phyloP scores from a whole-genome alignment of 148 eudicot species.

The Amaranthus hypochondriacus region DNA sequence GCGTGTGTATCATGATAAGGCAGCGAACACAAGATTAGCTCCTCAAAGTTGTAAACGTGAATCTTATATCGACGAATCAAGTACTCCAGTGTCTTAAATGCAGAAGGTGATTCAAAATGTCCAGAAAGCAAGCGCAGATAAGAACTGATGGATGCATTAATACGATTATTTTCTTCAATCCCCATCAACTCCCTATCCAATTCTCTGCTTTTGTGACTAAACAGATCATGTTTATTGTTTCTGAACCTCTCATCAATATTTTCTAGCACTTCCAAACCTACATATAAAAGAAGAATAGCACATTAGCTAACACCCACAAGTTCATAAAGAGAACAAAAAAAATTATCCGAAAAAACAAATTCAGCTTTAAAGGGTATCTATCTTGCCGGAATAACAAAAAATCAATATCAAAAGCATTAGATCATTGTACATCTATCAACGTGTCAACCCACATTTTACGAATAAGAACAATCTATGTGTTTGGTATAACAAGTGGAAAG shows the following conservation, averaged over 20 bases:
- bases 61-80: conserved; percentile 86
- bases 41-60: conserved; percentile 73
- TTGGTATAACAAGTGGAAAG: no score
- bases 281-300: conserved; percentile 1
- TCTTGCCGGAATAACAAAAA: neutral
- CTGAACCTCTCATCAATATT: conserved; percentile 49
- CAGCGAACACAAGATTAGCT: conserved; percentile 71
- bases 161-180: conserved; percentile 61
- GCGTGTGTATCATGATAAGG: conserved; percentile 87
- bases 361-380: neutral
- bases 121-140: conserved; percentile 74
- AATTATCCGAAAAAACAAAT: neutral
- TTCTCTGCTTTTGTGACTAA: conserved; percentile 72
- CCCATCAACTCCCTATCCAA: conserved; percentile 69
- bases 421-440: neutral
- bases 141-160: conserved; percentile 49
- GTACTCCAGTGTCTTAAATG: conserved; percentile 76
- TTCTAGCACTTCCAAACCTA: conserved; percentile 75
- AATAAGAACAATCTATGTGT: no score
- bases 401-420: neutral
- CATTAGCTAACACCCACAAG: conserved; percentile 1
- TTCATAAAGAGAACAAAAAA: neutral
- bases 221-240: conserved; percentile 61
- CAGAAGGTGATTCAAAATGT: conserved; percentile 52
- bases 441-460: neutral